Evolutionary conservation across 2,329 filamentous ascomycete species (phyloP).

Genomic region (Fusarium heterosporum): DNA sequence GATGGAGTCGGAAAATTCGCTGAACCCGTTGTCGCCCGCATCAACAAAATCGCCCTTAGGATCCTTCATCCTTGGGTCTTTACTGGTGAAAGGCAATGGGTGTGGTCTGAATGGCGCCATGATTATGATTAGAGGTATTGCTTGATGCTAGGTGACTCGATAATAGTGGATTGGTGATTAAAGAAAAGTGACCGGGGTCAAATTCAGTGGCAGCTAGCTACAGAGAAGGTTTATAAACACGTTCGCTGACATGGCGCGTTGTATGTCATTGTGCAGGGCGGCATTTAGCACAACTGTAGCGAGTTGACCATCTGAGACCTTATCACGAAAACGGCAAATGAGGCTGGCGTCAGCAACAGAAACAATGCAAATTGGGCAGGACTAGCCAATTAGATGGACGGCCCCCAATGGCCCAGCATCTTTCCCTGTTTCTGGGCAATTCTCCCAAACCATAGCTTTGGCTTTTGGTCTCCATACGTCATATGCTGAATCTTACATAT

Average conservation of each 20-base stretch:
- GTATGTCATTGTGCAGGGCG: constrained; percentile 5
- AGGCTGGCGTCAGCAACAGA: neutral
- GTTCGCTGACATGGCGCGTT: too few relatives aligned
- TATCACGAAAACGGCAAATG: neutral
- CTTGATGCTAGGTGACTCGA: neutral
- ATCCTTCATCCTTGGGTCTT: constrained; percentile 10
- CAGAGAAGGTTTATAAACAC: too few relatives aligned
- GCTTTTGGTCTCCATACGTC: neutral
- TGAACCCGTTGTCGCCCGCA: neutral
- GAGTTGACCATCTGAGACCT: neutral
- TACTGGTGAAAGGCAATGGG: constrained; percentile 13
- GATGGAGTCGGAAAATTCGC: neutral
- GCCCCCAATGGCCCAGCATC: neutral
- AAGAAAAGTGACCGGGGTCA: neutral
- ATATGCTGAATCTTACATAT: too few relatives aligned
- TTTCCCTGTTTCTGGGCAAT: constrained; percentile 3
- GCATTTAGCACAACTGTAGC: neutral
- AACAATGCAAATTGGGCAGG: neutral
- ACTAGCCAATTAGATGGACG: neutral
- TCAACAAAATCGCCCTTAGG: neutral
- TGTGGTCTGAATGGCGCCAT: constrained; percentile 10
- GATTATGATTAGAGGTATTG: neutral
- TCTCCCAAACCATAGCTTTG: neutral
- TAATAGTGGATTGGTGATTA: neutral
- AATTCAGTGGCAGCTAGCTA: neutral